phyloP scores from a whole-genome alignment of 1,284 basidiomycete species.

The Gastroboletus turbinatus region DNA sequence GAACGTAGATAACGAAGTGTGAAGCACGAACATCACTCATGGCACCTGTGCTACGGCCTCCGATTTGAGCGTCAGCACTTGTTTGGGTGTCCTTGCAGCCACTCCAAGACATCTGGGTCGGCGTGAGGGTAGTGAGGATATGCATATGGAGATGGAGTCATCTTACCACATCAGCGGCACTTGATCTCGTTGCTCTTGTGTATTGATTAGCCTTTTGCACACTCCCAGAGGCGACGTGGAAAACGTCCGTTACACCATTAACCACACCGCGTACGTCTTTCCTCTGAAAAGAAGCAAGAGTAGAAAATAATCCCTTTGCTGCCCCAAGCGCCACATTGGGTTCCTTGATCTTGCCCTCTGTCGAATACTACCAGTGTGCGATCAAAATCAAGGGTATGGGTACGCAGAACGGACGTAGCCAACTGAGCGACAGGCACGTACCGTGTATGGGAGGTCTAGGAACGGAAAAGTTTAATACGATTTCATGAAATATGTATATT shows the following conservation, averaged over 20 bases:
- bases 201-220: conserved; percentile 60
- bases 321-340: conserved; percentile 81
- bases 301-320: conserved; percentile 70
- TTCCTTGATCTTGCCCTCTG: conserved; percentile 92
- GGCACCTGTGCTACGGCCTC: conserved; percentile 82
- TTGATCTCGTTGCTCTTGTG: conserved; percentile 70
- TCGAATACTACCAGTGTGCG: conserved; percentile 64
- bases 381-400: not conserved
- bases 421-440: conserved; percentile 29
- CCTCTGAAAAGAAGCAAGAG: conserved; percentile 68
- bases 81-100: conserved; percentile 95
- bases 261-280: conserved; percentile 80
- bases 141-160: conserved; percentile 10
- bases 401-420: not conserved
- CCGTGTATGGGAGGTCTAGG: conserved; percentile 60
- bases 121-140: not conserved
- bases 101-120: conserved; percentile 70
- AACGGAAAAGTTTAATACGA: conserved; percentile 4
- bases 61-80: conserved; percentile 84
- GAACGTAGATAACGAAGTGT: not conserved
- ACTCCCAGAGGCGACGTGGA: conserved; percentile 43
- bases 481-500: not conserved
- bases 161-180: conserved; percentile 66
- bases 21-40: conserved; percentile 69
- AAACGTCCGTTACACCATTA: conserved; percentile 40